Evolutionary conservation across 306 rosid genomes (phyloP).

Genomic region (Begonia fuchsioides): DNA sequence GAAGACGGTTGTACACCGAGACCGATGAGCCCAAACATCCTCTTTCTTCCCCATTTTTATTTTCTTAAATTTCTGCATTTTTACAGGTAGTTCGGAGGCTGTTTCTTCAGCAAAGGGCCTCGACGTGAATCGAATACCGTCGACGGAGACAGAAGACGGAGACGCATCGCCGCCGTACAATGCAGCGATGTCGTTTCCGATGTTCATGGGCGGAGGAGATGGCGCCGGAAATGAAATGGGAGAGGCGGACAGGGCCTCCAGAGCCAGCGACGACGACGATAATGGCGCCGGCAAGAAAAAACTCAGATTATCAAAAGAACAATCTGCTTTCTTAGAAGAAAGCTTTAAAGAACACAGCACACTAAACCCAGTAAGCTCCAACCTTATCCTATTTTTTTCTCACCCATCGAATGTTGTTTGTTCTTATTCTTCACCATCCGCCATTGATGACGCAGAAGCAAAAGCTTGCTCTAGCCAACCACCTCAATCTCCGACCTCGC

Average conservation of each 20-base stretch:
- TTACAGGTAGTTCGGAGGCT: conserved; percentile 1
- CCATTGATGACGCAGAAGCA: conserved; percentile 8
- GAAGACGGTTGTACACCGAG: conserved; percentile 10
- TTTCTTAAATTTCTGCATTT: not conserved
- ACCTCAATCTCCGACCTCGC: conserved; percentile 18
- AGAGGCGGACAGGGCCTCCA: conserved; percentile 15
- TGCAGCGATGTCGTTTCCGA: conserved; percentile 24
- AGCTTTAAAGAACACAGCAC: conserved; percentile 28
- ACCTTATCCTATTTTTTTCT: not conserved
- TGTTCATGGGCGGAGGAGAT: conserved; percentile 10
- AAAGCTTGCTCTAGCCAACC: conserved; percentile 16
- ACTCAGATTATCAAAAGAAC: conserved; percentile 23
- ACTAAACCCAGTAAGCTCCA: conserved; percentile 17
- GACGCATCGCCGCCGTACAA: conserved; percentile 15
- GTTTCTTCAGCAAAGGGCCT: not conserved
- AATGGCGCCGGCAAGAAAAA: conserved; percentile 18
- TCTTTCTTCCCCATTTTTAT: not conserved
- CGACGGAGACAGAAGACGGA: conserved; percentile 10
- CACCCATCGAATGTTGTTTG: not conserved
- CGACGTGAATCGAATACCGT: conserved; percentile 5
- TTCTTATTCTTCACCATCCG: not conserved
- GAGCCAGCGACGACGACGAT: conserved; percentile 25
- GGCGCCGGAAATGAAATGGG: conserved; percentile 7
- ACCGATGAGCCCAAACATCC: not conserved
- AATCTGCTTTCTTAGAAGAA: conserved; percentile 28